Conservation (phyloP, 2,329 filamentous ascomycete genomes). For the Septoria linicola region DNA sequence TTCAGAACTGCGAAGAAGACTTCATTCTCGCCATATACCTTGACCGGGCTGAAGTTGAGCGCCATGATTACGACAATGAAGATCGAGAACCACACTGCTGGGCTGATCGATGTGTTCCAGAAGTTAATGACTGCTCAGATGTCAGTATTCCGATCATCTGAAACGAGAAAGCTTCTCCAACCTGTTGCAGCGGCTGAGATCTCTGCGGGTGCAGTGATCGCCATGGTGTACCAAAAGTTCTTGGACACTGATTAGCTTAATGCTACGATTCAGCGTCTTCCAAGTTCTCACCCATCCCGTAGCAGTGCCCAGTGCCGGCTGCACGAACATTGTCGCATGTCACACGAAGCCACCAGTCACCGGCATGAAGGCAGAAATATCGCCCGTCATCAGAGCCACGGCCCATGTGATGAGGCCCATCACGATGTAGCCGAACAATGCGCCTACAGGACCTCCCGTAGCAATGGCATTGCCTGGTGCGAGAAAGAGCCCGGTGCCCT, state of each 20-base stretch:
- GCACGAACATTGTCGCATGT: conserved; percentile 40
- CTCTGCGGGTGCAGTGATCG: conserved; percentile 22
- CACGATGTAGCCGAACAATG: conserved; percentile 40
- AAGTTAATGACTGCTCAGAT: conserved; percentile 33
- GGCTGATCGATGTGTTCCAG: conserved; percentile 35
- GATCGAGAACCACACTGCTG: conserved; percentile 38
- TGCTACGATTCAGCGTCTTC: background rate
- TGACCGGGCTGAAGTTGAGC: conserved; percentile 34
- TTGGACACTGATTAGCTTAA: background rate
- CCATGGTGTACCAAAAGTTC: conserved; percentile 38
- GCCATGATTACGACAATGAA: conserved; percentile 38
- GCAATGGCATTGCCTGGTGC: conserved; percentile 28
- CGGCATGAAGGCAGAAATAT: conserved; percentile 42
- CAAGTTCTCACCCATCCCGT: conserved; percentile 36
- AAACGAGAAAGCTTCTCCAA: too few species aligned
- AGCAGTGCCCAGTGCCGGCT: conserved; percentile 37
- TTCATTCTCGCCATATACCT: conserved; percentile 22
- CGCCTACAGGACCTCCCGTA: conserved; percentile 27
- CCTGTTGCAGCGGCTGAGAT: conserved; percentile 20
- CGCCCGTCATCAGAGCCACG: conserved; percentile 40
- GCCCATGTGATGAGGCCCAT: conserved; percentile 40
- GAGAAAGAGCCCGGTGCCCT: conserved; percentile 33
- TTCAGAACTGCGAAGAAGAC: conserved; percentile 24
- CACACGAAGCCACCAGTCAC: conserved; percentile 42
- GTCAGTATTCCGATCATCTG: too few species aligned